Evolutionary conservation across 1,284 basidiomycete species (phyloP), one percentile per base, ranked within the genome.

Genomic region (Trametes polyzona): DNA sequence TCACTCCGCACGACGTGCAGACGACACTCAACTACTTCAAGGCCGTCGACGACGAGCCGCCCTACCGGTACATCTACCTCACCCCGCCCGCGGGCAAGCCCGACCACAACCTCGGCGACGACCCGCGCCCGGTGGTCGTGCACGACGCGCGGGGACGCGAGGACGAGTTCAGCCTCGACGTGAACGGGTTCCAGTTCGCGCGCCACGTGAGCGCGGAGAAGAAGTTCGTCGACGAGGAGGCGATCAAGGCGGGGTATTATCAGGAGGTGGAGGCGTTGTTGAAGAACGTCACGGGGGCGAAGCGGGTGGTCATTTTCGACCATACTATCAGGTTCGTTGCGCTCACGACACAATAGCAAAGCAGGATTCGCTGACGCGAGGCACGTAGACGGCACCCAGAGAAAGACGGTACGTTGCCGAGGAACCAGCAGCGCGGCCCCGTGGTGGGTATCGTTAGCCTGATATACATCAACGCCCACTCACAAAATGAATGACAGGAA

Each of bases 221-320:
- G 35, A 52, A 62, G 37, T 79, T 80, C 64, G 59, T 63, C 7
- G 71, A 80, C 53, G 76, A 78, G 29, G 72, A 71, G 33, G 64
- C 60, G 52, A 76, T 81, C 62, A 65, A 63, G 57, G 41, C 33
- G 4, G 56, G 44, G 21, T 78, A 78, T 41, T 80, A 80, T 55
- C 54, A 64, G 37, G 79, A 80, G 65, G 67, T 73, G 0, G 73
- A 74, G 56, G 71, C 73, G 54, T 62, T 81, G 30, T 47, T 80
- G 50, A 80, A 75, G 67, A 68, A 69, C 43, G 54, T 72, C 16
- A 69, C 73, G 0, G 76, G 74, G 2, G 77, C 73, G 8, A 74
- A 72, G 61, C 70, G 65, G 33, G 69, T 78, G 19, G 61, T 75
- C 58, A 70, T 80, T 46, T 80, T 80, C 26, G 76, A 80, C 55